A percentile compares a stretch with the other conserved stretches of the same genome.
These are phyloP conservation scores for sorghum (Sorghum bicolor) DNA, from an alignment of 176 grass and related monocot genomes.

Conservation along the genomic window DNA sequence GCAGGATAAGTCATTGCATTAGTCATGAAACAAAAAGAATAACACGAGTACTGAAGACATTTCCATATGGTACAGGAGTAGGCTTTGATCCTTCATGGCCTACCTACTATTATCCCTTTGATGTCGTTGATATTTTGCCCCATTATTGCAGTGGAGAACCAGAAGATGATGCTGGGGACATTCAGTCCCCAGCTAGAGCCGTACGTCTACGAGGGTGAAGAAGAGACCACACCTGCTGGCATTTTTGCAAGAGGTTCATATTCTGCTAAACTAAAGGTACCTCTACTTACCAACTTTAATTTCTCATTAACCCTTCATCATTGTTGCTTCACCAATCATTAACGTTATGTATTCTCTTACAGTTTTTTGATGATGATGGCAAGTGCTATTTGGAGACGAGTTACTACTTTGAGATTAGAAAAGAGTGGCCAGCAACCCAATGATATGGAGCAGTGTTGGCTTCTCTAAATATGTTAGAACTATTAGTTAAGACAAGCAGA, in stretches of 20 bases:
- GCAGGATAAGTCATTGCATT: neutral
- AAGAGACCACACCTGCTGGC: slow-evolving; percentile 81
- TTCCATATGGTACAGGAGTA: neutral
- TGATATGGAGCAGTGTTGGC: slow-evolving; percentile 41
- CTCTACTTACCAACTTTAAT: neutral
- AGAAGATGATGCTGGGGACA: slow-evolving; percentile 87
- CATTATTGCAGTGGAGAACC: slow-evolving; percentile 61
- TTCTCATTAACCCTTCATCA: neutral
- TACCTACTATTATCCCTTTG: neutral
- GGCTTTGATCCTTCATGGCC: neutral
- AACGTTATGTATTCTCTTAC: neutral
- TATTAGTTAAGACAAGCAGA: slow-evolving; percentile 52
- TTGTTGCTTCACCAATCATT: neutral
- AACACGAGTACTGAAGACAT: neutral
- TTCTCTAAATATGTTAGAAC: slow-evolving; percentile 29
- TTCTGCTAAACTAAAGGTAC: slow-evolving; percentile 76
- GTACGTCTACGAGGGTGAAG: slow-evolving; percentile 70
- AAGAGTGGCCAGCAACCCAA: slow-evolving; percentile 57
- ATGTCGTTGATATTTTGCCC: neutral
- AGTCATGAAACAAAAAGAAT: neutral
- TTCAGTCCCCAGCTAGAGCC: slow-evolving; percentile 88
- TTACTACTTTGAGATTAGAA: slow-evolving; percentile 92
- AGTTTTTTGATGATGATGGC: slow-evolving; percentile 91
- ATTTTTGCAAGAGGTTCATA: slow-evolving; percentile 83
- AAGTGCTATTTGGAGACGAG: slow-evolving; percentile 84